Conservation (phyloP, 2,329 filamentous ascomycete genomes). For the Cladosporium halotolerans region DNA sequence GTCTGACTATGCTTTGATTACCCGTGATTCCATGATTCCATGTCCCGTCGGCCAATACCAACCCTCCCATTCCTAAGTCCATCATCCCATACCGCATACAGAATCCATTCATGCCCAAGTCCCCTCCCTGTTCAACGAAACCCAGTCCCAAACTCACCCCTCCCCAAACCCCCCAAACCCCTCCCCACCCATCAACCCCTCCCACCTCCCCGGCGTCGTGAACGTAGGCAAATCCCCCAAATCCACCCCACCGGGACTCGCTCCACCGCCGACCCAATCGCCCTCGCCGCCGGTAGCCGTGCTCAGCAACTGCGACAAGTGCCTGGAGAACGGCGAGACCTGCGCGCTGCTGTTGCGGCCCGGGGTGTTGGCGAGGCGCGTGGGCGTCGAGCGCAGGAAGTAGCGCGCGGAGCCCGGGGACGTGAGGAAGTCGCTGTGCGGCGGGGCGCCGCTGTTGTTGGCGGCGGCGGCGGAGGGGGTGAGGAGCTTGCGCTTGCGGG, state of each 20-base stretch:
- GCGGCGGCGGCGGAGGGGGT: slow-evolving; percentile 25
- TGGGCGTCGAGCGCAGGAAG: slow-evolving; percentile 35
- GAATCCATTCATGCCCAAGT: neutral
- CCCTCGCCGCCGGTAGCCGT: slow-evolving; percentile 17
- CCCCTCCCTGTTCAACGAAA: neutral
- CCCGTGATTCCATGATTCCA: too few species aligned
- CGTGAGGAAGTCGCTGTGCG: slow-evolving; percentile 29
- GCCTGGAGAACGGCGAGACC: slow-evolving; percentile 55
- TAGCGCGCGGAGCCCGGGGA: slow-evolving; percentile 29
- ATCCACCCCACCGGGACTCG: slow-evolving; percentile 18
- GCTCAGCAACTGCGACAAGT: slow-evolving; percentile 59
- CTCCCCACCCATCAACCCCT: slow-evolving; percentile 25
- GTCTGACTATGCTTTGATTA: too few species aligned
- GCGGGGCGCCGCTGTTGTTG: slow-evolving; percentile 9
- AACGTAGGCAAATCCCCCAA: slow-evolving; percentile 30
- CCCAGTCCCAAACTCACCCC: neutral
- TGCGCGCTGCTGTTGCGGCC: slow-evolving; percentile 24
- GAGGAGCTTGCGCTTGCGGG: slow-evolving; percentile 28
- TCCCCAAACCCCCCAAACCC: slow-evolving; percentile 22
- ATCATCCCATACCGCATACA: neutral
- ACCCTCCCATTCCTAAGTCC: neutral
- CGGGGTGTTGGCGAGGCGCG: slow-evolving; percentile 31
- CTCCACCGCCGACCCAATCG: slow-evolving; percentile 24
- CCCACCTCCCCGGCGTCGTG: slow-evolving; percentile 23
- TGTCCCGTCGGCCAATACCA: too few species aligned